Evolutionary conservation across 495 filamentous ascomycete species (phyloP), one percentile per base, ranked within the genome.

Genomic region (Penicillium bialowiezense): DNA sequence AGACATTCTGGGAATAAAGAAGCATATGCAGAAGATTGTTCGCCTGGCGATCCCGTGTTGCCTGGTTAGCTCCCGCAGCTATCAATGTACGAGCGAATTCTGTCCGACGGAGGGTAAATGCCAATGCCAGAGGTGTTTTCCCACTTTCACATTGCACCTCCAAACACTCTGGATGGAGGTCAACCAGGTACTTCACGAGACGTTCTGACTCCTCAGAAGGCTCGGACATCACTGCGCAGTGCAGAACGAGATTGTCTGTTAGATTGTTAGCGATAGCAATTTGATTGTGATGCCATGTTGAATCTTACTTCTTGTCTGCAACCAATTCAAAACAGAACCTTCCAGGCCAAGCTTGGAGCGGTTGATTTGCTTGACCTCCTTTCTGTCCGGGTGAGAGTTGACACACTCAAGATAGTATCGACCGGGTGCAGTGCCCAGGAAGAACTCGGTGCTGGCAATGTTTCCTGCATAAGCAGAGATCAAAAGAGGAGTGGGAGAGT

Each of bases 381-480:
- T 63, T 36, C 89, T 79, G 17, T 79, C 67, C 41, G 64, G 67
- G 43, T 86, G 74, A 7, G 72, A 71, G 35, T 79, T 76, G 10
- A 76, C 70, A 53, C 88, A 91, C 33, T 85, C 74, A 8, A 71
- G 58, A 54, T 90, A 91, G 36, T 74, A 64, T 26, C 82, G 67
- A 49, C 74, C 54, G 0, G 86, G 85, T 0, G 80, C 75, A 26
- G 85, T 83, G 33, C 83, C 79, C 39, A 89, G 62, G 56, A 87
- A 86, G 81, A 84, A 91, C 58, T 89, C 81, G 0, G 82, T 76
- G 23, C 74, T 74, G 7, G 81, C 76, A 20, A 91, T 60, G 14
- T 67, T 80, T 13, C 84, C 84, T 9, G 59, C 36, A 8, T 65
- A 42, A 0, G 85, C 85, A 14, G 84, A 80, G 17, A 73, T 54